Conservation (phyloP, 805 yeast species). For the Wickerhamomyces queroliae region DNA sequence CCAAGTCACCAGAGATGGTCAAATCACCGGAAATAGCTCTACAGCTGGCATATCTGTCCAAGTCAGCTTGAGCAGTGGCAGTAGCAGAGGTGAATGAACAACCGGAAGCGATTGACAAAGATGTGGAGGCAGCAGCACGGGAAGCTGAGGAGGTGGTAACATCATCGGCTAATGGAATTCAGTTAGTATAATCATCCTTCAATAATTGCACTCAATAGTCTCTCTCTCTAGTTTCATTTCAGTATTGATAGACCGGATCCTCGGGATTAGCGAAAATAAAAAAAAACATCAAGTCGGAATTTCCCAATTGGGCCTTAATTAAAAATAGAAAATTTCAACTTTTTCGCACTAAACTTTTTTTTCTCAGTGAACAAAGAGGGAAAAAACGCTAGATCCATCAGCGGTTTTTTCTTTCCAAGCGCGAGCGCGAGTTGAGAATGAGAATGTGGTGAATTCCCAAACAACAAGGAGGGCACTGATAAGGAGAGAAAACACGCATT, state of each 20-base stretch:
- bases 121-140: slow-evolving; percentile 45
- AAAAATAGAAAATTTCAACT: neutral
- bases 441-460: too few species aligned
- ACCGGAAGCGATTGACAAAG: slow-evolving; percentile 44
- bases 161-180: slow-evolving; percentile 20
- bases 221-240: too few species aligned
- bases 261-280: too few species aligned
- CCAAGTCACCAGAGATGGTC: slow-evolving; percentile 58
- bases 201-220: too few species aligned
- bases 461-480: too few species aligned
- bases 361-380: too few species aligned
- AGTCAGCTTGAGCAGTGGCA: slow-evolving; percentile 74
- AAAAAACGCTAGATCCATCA: too few species aligned
- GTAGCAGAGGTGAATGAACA: slow-evolving; percentile 66
- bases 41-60: slow-evolving; percentile 72
- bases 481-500: too few species aligned
- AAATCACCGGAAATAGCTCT: slow-evolving; percentile 76
- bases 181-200: slow-evolving; percentile 9
- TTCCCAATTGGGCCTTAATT: neutral
- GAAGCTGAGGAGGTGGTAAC: slow-evolving; percentile 46
- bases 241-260: too few species aligned
- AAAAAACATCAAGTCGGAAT: too few species aligned
- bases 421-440: too few species aligned
- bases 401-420: too few species aligned
- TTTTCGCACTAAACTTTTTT: neutral